Percentiles rank a stretch among this genome's conserved stretches.
These are phyloP conservation scores for Suillus plorans DNA, from an alignment of 768 basidiomycete genomes.

Conservation along the genomic window DNA sequence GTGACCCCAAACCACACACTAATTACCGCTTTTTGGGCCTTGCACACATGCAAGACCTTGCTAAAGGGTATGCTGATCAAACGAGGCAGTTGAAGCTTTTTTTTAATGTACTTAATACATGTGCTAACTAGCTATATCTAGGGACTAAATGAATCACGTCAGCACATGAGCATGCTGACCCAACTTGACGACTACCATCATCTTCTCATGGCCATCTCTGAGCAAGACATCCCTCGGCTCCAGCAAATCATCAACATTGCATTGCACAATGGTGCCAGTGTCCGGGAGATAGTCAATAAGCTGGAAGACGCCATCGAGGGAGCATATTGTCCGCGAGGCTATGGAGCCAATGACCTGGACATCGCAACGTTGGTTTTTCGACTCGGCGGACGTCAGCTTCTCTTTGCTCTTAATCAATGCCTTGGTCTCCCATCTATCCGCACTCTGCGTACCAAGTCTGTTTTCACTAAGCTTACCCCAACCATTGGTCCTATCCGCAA, in stretches of 20 bases:
- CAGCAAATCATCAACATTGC: neutral
- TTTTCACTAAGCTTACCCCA: neutral
- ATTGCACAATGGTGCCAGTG: neutral
- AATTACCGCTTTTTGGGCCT: neutral
- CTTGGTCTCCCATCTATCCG: neutral
- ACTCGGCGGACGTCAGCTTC: neutral
- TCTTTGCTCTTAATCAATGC: neutral
- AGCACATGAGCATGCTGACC: neutral
- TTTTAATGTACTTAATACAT: neutral
- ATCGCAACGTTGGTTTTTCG: conserved; percentile 7
- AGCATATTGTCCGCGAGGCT: neutral
- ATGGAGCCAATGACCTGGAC: conserved; percentile 10
- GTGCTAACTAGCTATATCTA: neutral
- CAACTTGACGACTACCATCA: neutral
- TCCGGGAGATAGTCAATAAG: neutral
- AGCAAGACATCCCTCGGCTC: neutral
- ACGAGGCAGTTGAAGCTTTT: neutral
- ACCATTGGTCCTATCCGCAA: neutral
- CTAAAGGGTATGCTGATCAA: neutral
- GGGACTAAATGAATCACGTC: neutral
- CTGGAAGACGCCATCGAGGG: conserved; percentile 9
- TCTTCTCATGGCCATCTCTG: neutral
- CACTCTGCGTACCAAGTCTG: neutral
- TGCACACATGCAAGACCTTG: neutral
- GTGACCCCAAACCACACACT: neutral